Conservation (phyloP, 192 early-diverging fungal species). For the Endogone sp. region DNA sequence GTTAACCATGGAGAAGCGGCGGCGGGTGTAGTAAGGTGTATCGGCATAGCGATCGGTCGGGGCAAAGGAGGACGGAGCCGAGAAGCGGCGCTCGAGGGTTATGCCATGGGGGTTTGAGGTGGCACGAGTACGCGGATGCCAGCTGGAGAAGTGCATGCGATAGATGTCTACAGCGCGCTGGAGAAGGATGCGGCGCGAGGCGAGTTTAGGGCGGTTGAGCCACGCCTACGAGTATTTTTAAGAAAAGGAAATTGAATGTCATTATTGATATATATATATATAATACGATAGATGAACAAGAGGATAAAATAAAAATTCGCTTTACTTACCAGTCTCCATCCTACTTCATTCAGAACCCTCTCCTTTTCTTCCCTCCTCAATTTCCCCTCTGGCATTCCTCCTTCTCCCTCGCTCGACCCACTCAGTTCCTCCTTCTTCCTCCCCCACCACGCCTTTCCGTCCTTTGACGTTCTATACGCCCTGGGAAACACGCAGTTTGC, state of each 20-base stretch:
- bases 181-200: constrained; percentile 4
- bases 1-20: not conserved
- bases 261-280: not conserved
- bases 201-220: constrained; percentile 12
- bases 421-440: not conserved
- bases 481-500: not conserved
- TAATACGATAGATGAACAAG: no score
- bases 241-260: not conserved
- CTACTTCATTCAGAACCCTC: not conserved
- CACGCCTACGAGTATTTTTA: constrained; percentile 5
- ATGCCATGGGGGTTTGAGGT: not conserved
- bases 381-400: not conserved
- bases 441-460: not conserved
- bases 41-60: not conserved
- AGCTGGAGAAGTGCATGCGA: constrained; percentile 19
- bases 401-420: not conserved
- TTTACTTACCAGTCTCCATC: not conserved
- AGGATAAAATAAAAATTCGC: no score
- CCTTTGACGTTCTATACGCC: not conserved
- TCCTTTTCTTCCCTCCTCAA: not conserved
- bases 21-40: not conserved
- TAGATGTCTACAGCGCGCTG: constrained; percentile 26
- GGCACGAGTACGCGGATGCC: not conserved
- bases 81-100: not conserved
- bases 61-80: not conserved